phyloP scores from a whole-genome alignment of 768 basidiomycete genomes.

The Suillus variegatus region DNA sequence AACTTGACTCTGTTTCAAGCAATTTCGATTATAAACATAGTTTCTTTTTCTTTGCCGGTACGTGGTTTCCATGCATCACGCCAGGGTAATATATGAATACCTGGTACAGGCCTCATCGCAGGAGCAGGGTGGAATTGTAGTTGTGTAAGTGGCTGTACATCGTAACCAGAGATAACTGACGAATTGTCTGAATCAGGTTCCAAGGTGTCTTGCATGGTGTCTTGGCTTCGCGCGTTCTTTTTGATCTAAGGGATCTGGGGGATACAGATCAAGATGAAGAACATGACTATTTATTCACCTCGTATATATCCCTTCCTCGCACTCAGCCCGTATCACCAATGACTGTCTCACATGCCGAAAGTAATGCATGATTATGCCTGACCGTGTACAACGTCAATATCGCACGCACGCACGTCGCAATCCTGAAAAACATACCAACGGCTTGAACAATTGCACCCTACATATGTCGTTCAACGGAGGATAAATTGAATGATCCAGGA shows the following conservation, averaged over 20 bases:
- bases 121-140: slow-evolving; percentile 9
- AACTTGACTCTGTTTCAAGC: slow-evolving; percentile 1
- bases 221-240: slow-evolving; percentile 16
- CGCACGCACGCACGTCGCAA: background rate
- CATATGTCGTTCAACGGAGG: background rate
- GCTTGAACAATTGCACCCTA: background rate
- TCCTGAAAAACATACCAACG: background rate
- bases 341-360: background rate
- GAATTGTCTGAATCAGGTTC: background rate
- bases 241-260: slow-evolving; percentile 3
- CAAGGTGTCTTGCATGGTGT: slow-evolving; percentile 15
- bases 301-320: background rate
- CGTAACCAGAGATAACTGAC: background rate
- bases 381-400: background rate
- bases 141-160: slow-evolving; percentile 10
- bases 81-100: background rate
- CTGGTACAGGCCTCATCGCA: background rate
- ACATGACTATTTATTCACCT: background rate
- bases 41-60: slow-evolving; percentile 12
- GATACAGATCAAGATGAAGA: background rate
- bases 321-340: slow-evolving; percentile 6
- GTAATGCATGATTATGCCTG: background rate
- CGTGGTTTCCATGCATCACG: background rate
- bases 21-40: slow-evolving; percentile 9
- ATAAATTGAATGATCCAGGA: background rate